Conservation (phyloP, 2,329 filamentous ascomycete genomes). For the Elsinoe ampelina region DNA sequence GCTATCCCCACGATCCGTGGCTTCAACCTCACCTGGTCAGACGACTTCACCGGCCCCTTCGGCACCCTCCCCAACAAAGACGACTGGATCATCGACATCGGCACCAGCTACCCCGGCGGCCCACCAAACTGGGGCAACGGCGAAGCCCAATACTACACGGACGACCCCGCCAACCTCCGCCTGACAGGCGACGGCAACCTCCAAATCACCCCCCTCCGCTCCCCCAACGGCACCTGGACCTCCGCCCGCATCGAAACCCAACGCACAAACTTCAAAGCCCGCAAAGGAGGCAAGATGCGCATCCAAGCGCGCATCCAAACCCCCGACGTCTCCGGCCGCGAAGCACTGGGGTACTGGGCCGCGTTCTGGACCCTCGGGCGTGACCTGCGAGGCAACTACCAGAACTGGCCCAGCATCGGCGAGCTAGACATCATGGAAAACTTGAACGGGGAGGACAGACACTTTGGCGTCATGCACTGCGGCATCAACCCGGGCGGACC, state of each 20-base stretch:
- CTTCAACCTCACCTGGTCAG: conserved; percentile 16
- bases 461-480: conserved; percentile 23
- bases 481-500: conserved; percentile 25
- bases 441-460: conserved; percentile 21
- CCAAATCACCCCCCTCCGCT: conserved; percentile 29
- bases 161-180: conserved; percentile 32
- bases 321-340: conserved; percentile 16
- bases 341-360: conserved; percentile 20
- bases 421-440: conserved; percentile 28
- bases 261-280: conserved; percentile 19
- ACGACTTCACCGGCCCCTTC: conserved; percentile 29
- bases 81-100: conserved; percentile 39
- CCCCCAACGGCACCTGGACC: conserved; percentile 19
- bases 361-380: conserved; percentile 21
- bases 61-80: conserved; percentile 29
- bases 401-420: conserved; percentile 23
- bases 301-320: conserved; percentile 19
- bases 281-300: conserved; percentile 21
- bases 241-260: conserved; percentile 20
- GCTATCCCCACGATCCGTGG: neutral
- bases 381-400: conserved; percentile 18
- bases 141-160: conserved; percentile 41
- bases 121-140: conserved; percentile 41
- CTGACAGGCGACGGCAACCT: conserved; percentile 32
- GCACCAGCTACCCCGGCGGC: conserved; percentile 40